Percentiles rank a stretch among this genome's conserved stretches.
Evolutionary conservation across 148 eudicot species (phyloP).

Genomic region (Camellia japonica): DNA sequence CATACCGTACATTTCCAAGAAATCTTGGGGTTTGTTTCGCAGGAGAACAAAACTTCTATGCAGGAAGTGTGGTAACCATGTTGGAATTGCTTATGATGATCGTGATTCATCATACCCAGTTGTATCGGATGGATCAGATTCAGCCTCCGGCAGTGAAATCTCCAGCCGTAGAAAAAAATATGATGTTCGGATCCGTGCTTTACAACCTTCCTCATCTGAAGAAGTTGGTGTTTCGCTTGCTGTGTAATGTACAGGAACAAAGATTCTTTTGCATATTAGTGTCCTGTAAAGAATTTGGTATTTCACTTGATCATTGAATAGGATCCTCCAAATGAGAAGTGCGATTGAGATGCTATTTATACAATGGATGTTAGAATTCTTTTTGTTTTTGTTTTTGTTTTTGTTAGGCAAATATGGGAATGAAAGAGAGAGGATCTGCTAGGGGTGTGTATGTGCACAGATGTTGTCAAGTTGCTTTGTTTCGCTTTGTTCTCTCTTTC

Average conservation of each 20-base stretch:
- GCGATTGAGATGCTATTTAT: not conserved
- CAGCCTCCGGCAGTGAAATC: slow-evolving; percentile 36
- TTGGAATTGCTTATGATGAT: slow-evolving; percentile 49
- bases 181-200: slow-evolving; percentile 60
- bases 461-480: not conserved
- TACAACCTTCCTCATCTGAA: slow-evolving; percentile 56
- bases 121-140: slow-evolving; percentile 39
- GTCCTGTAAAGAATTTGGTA: no score
- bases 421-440: not conserved
- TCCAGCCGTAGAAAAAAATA: slow-evolving; percentile 42
- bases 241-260: slow-evolving; percentile 23
- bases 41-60: slow-evolving; percentile 59
- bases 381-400: not conserved
- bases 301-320: not conserved
- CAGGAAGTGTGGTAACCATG: slow-evolving; percentile 62
- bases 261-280: not conserved
- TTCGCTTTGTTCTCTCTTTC: not conserved
- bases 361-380: not conserved
- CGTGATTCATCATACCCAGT: slow-evolving; percentile 30
- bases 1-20: slow-evolving; percentile 52
- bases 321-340: not conserved
- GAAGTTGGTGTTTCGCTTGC: slow-evolving; percentile 41
- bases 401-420: not conserved
- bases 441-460: not conserved
- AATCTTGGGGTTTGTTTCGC: slow-evolving; percentile 69